A percentile compares a stretch with the other conserved stretches of the same genome.
Conservation (phyloP, 768 basidiomycete genomes). For the Mycena latifolia region DNA sequence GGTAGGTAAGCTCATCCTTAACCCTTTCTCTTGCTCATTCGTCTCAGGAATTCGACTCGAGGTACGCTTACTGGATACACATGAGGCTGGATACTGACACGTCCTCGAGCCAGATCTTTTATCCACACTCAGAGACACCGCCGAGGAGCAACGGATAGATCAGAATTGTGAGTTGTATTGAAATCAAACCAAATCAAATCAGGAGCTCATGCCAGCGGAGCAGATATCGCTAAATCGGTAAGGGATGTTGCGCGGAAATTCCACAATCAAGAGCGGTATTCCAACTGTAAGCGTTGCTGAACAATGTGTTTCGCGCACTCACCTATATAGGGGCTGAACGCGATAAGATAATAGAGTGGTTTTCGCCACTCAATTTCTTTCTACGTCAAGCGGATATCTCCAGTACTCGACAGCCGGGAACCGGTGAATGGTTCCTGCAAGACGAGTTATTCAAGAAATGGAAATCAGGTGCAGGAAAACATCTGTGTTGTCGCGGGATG, state of each 20-base stretch:
- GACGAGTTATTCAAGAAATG: background rate
- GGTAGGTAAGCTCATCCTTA: background rate
- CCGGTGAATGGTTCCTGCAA: conserved; percentile 15
- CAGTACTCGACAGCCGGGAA: no score
- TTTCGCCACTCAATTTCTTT: no score
- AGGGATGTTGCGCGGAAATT: background rate
- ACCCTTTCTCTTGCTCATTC: no score
- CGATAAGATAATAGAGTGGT: no score
- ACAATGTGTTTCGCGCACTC: no score
- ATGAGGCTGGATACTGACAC: no score
- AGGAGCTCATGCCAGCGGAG: no score
- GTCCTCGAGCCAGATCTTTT: background rate
- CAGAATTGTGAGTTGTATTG: no score
- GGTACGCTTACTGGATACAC: background rate
- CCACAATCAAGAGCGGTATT: background rate
- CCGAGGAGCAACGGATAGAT: background rate
- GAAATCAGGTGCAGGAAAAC: background rate
- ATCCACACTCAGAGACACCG: no score
- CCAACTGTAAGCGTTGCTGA: no score
- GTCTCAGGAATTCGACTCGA: background rate
- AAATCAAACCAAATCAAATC: background rate
- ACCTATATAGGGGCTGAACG: background rate
- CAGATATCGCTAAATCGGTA: background rate
- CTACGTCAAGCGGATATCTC: no score
- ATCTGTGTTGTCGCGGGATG: conserved; percentile 11